Evolutionary conservation across 768 basidiomycete genomes (phyloP).

Genomic region (Cantharellus anzutake): DNA sequence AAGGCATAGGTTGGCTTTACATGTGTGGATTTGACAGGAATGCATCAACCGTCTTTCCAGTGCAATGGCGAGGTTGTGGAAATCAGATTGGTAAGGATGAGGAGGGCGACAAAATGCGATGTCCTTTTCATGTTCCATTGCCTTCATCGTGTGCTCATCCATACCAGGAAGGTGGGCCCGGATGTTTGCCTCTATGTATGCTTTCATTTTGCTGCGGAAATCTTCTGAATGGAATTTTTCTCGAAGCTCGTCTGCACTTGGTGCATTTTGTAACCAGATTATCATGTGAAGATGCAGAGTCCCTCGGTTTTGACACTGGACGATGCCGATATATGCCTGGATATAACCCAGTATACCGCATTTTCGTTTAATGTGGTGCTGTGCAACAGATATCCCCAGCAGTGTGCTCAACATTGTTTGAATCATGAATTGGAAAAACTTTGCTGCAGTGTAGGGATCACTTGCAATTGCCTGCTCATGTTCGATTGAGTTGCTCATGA

Average conservation of each 20-base stretch:
- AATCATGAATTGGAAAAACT: conserved; percentile 24
- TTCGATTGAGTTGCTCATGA: conserved; percentile 13
- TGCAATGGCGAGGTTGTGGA: no score
- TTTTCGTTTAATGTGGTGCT: conserved; percentile 2
- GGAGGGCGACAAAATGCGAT: no score
- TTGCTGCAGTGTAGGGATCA: conserved; percentile 25
- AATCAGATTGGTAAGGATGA: no score
- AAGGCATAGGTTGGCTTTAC: no score
- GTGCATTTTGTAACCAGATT: conserved; percentile 21
- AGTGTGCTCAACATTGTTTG: conserved; percentile 16
- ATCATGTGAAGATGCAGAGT: conserved; percentile 25
- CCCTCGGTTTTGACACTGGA: conserved; percentile 23
- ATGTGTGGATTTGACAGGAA: no score
- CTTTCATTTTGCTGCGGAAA: conserved; percentile 11
- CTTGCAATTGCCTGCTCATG: conserved; percentile 17
- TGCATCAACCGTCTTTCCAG: no score
- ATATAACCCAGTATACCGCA: conserved; percentile 21
- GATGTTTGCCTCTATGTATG: no score
- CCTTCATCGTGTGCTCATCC: no score
- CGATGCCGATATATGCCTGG: conserved; percentile 23
- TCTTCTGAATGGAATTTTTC: neutral
- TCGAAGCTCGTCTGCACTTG: conserved; percentile 18
- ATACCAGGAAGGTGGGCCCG: no score
- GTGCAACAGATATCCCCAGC: conserved; percentile 17
- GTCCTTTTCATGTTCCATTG: no score